Evolutionary conservation across 495 filamentous ascomycete species (phyloP).

Genomic region (Neurospora tetrasperma): DNA sequence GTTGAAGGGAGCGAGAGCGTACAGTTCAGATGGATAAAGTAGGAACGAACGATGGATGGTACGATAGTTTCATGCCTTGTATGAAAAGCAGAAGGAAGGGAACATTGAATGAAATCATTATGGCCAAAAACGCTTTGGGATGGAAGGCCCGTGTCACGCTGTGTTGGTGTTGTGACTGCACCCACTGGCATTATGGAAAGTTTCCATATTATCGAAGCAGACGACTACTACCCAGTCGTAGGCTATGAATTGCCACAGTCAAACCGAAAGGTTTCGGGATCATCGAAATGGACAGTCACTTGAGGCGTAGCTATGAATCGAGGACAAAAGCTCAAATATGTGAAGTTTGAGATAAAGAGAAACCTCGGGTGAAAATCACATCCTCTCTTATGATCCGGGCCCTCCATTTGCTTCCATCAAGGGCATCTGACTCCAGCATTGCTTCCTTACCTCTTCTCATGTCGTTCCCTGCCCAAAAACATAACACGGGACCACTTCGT

Average conservation of each 20-base stretch:
- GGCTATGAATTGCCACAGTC: background rate
- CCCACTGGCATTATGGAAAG: background rate
- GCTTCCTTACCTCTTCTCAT: too few species aligned
- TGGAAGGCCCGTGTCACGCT: background rate
- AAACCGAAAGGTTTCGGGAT: background rate
- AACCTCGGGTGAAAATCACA: too few species aligned
- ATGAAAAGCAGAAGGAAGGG: background rate
- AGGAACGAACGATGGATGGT: background rate
- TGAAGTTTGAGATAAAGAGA: too few species aligned
- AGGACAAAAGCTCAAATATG: too few species aligned
- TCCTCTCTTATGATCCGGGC: too few species aligned
- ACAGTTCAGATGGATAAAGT: background rate
- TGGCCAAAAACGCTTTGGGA: background rate
- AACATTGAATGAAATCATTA: background rate
- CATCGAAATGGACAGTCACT: too few species aligned
- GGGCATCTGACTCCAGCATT: too few species aligned
- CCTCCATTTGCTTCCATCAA: too few species aligned
- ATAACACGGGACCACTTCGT: too few species aligned
- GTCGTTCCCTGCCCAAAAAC: too few species aligned
- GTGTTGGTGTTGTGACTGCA: background rate
- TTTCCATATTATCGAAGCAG: too few species aligned
- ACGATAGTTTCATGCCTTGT: background rate
- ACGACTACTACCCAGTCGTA: background rate
- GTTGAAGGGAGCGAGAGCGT: background rate
- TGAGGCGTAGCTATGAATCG: too few species aligned